These are phyloP conservation scores for Geranomyces variabilis DNA, from an alignment of 192 early-diverging fungal genomes.

Conservation along the genomic window DNA sequence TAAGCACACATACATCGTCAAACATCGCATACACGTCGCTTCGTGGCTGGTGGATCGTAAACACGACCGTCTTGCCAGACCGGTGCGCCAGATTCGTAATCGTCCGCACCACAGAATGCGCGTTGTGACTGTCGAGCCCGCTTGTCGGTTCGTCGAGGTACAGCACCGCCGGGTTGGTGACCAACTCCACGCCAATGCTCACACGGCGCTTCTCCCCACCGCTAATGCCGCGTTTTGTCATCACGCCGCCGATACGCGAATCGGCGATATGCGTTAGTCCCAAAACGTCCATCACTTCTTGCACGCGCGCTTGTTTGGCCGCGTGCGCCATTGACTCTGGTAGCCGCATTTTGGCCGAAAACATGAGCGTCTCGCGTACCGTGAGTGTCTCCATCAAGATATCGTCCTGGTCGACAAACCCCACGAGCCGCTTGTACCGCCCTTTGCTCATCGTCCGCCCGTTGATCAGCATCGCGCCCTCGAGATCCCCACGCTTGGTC, in stretches of 20 bases:
- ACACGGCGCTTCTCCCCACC: conserved; percentile 65
- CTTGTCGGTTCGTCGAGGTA: conserved; percentile 63
- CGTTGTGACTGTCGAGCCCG: conserved; percentile 60
- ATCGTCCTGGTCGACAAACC: conserved; percentile 60
- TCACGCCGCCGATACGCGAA: conserved; percentile 47
- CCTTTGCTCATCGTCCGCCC: conserved; percentile 22
- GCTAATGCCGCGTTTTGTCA: conserved; percentile 43
- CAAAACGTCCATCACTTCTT: conserved; percentile 66
- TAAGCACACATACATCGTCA: conserved; percentile 77
- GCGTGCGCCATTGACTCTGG: conserved; percentile 52
- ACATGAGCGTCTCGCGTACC: conserved; percentile 76
- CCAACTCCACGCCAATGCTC: conserved; percentile 57
- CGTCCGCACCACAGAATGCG: conserved; percentile 65
- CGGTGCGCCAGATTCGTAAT: conserved; percentile 63
- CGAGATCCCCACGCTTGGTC: conserved; percentile 22
- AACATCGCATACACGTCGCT: conserved; percentile 81
- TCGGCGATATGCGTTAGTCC: conserved; percentile 66
- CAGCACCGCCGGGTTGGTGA: conserved; percentile 55
- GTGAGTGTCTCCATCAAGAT: conserved; percentile 59
- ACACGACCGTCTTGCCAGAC: conserved; percentile 71
- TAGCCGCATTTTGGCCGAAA: conserved; percentile 75
- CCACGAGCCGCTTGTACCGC: conserved; percentile 32
- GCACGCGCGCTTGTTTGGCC: conserved; percentile 64
- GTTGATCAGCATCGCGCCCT: conserved; percentile 45
- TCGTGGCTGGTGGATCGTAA: conserved; percentile 90